phyloP scores from a whole-genome alignment of 2,329 filamentous ascomycete genomes.

The Botrytis fragariae region DNA sequence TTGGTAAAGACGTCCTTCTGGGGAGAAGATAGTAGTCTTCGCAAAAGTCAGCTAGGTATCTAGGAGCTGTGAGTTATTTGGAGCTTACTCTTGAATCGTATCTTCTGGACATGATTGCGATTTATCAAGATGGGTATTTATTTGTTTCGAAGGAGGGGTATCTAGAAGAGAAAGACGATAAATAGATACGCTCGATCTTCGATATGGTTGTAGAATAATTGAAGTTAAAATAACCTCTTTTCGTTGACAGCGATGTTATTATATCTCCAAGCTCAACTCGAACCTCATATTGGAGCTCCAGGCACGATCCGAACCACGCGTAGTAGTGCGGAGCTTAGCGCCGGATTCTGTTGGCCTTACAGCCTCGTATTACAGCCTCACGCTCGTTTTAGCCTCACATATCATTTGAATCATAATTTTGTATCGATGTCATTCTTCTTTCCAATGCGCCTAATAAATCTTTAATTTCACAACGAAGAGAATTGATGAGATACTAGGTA shows the following conservation, averaged over 20 bases:
- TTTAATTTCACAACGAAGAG: not conserved
- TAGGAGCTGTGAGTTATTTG: not conserved
- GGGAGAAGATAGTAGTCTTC: conserved; percentile 99
- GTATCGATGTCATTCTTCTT: not conserved
- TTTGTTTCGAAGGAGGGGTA: conserved; percentile 6
- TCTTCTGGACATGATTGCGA: conserved; percentile 76
- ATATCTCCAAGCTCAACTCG: conserved; percentile 20
- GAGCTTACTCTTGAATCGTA: conserved; percentile 89
- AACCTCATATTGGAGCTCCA: conserved; percentile 32
- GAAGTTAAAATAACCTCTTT: conserved; percentile 14
- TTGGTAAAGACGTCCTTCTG: conserved; percentile 96
- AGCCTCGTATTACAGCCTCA: conserved; percentile 10
- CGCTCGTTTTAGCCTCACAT: not conserved
- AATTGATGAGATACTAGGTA: not conserved
- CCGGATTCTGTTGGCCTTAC: conserved; percentile 11
- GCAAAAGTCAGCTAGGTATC: conserved; percentile 28
- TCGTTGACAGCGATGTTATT: conserved; percentile 20
- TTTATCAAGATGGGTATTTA: not conserved
- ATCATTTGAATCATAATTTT: conserved; percentile 13
- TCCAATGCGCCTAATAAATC: not conserved
- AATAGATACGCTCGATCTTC: not conserved
- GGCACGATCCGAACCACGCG: conserved; percentile 31
- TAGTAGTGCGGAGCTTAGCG: conserved; percentile 22
- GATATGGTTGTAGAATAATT: conserved; percentile 2
- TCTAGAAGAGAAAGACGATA: conserved; percentile 4